Evolutionary conservation across 148 eudicot species (phyloP), one percentile per base, ranked within the genome.

Genomic region (Rhododendron molle): DNA sequence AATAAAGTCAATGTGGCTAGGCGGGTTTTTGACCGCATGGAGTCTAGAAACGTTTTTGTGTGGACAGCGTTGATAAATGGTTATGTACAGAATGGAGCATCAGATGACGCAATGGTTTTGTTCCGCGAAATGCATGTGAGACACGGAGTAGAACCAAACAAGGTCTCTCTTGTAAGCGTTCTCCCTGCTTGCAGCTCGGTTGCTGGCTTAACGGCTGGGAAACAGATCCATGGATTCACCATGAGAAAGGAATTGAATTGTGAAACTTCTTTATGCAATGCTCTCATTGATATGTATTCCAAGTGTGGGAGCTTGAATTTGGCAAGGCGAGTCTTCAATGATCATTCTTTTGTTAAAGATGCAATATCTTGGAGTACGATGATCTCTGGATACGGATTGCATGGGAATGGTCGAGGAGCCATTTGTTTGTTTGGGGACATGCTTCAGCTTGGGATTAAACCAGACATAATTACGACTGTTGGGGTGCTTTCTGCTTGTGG

Each of bases 1-100:
- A 81, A 87, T 20, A 85, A 52, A 84, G 86, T 88, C 4, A 10
- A 82, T 74, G 67, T 86, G 38, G 93, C 87, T n/a, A 86, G 88
- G 50, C 60, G 32, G 40, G 74, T 91, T 84, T 91, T 91, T 84
- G 86, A 90, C 58, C 54, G 56, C 60, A 65, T 88, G 90, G 81
- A 83, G 79, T 43, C 20, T 28, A 90, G 44, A 71, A 91, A 88
- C 80, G 82, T 91, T 34, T 87, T 86, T 84, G 86, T 87, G 38
- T 91, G 93, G 93, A 91, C 91, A 21, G 85, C 92, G 1, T 84
- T 91, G 89, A 83, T 91, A 54, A 90, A 87, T 84, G 90, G 91
- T 50, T 91, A 87, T 85, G 85, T 82, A 15, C 86, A 85, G 60
- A 85, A 80, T 72, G 90, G 88, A 46, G 60, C 20, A 16, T 86